A percentile compares a stretch with the other conserved stretches of the same genome.
Evolutionary conservation across 2,329 filamentous ascomycete genomes (phyloP).

Genomic region (Thielaviopsis euricoi): DNA sequence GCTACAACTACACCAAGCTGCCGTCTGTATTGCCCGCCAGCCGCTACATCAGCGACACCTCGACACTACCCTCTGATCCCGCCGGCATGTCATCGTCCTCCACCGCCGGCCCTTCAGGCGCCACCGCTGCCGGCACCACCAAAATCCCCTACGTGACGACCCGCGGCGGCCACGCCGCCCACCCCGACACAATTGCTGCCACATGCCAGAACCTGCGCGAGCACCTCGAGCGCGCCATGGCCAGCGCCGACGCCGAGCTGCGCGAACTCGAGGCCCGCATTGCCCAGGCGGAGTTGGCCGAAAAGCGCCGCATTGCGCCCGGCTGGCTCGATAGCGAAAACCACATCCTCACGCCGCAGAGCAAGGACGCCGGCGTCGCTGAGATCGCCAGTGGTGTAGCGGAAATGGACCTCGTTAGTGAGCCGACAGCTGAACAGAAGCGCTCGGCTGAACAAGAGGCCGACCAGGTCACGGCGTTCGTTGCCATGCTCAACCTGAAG

Average conservation of each 20-base stretch:
- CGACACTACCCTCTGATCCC: conserved; percentile 16
- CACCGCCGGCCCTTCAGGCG: conserved; percentile 21
- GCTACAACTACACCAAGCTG: conserved; percentile 87
- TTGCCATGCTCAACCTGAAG: conserved; percentile 8
- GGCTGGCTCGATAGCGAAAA: conserved; percentile 67
- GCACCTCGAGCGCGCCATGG: conserved; percentile 54
- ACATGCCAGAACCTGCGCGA: conserved; percentile 65
- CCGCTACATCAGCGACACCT: conserved; percentile 27
- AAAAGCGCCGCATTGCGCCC: conserved; percentile 64
- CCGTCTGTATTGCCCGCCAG: conserved; percentile 59
- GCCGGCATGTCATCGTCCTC: conserved; percentile 12
- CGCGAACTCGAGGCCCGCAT: conserved; percentile 53
- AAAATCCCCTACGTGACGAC: conserved; percentile 54
- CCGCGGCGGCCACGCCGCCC: conserved; percentile 61
- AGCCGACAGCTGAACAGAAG: conserved; percentile 10
- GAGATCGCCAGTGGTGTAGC: conserved; percentile 21
- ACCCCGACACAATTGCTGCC: conserved; percentile 70
- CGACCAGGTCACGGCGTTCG: conserved; percentile 20
- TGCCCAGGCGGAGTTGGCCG: conserved; percentile 49
- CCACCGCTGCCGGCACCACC: conserved; percentile 21
- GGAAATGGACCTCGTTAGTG: conserved; percentile 13
- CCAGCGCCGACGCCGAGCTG: conserved; percentile 51
- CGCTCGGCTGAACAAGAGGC: conserved; percentile 21
- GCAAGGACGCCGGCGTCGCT: conserved; percentile 19
- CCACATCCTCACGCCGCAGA: conserved; percentile 51